These are phyloP conservation scores for Fusarium musae DNA, from an alignment of 2,329 filamentous ascomycete genomes.

Conservation along the genomic window DNA sequence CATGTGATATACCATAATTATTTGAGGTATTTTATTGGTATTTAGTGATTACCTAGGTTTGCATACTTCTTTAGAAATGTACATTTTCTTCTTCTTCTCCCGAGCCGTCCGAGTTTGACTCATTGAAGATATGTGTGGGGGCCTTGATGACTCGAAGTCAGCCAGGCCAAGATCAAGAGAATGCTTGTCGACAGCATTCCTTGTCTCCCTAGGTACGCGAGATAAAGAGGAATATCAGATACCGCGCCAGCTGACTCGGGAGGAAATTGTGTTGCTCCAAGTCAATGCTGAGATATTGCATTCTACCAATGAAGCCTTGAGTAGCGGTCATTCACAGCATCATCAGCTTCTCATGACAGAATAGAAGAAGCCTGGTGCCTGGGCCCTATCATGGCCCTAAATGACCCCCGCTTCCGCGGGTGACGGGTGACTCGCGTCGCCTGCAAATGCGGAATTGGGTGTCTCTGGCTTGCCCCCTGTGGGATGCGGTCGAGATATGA, in stretches of 20 bases:
- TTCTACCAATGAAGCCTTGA: neutral
- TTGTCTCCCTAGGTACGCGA: neutral
- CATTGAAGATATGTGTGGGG: slow-evolving; percentile 24
- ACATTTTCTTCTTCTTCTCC: slow-evolving; percentile 10
- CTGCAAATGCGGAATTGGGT: slow-evolving; percentile 20
- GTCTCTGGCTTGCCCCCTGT: slow-evolving; percentile 39
- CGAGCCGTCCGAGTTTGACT: slow-evolving; percentile 19
- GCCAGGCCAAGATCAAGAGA: neutral
- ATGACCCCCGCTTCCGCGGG: slow-evolving; percentile 17
- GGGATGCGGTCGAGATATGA: slow-evolving; percentile 48
- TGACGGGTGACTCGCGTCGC: slow-evolving; percentile 64
- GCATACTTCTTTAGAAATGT: slow-evolving; percentile 29
- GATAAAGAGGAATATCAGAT: neutral
- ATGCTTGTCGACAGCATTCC: slow-evolving; percentile 4
- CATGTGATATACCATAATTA: slow-evolving; percentile 39
- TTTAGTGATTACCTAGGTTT: slow-evolving; percentile 26
- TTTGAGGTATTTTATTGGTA: slow-evolving; percentile 17
- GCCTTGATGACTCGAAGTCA: slow-evolving; percentile 32
- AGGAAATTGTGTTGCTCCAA: neutral
- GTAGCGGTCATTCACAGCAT: neutral
- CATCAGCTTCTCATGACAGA: slow-evolving; percentile 1
- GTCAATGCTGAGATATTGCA: neutral
- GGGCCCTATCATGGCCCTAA: slow-evolving; percentile 6
- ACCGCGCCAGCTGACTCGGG: neutral
- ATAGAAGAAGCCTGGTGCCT: neutral